Conservation (phyloP, 2,329 filamentous ascomycete species). For the Penicillium sp. region DNA sequence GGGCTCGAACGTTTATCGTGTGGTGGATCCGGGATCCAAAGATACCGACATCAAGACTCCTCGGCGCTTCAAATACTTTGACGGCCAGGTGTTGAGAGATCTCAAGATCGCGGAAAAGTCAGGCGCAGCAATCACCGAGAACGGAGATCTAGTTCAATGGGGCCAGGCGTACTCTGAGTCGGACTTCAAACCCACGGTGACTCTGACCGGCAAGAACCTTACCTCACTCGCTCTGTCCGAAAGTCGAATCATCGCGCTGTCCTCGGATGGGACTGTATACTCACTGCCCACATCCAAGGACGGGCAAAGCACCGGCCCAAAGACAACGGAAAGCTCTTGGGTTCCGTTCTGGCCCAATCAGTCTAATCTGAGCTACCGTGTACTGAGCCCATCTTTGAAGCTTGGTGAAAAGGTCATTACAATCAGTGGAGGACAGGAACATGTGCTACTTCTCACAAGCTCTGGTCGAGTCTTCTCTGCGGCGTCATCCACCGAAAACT, state of each 20-base stretch:
- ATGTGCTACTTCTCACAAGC: slow-evolving; percentile 80
- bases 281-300: slow-evolving; percentile 73
- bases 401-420: slow-evolving; percentile 72
- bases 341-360: slow-evolving; percentile 67
- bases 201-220: slow-evolving; percentile 78
- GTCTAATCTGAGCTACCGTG: slow-evolving; percentile 67
- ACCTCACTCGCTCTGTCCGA: slow-evolving; percentile 71
- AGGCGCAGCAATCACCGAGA: slow-evolving; percentile 82
- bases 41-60: slow-evolving; percentile 78
- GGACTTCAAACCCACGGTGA: slow-evolving; percentile 63
- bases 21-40: slow-evolving; percentile 79
- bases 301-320: slow-evolving; percentile 66
- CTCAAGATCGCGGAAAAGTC: slow-evolving; percentile 80
- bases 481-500: slow-evolving; percentile 75
- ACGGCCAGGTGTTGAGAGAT: slow-evolving; percentile 79
- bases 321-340: slow-evolving; percentile 66
- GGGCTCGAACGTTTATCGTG: slow-evolving; percentile 81
- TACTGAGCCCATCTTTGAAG: slow-evolving; percentile 64
- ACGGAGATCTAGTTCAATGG: slow-evolving; percentile 90
- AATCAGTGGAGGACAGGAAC: slow-evolving; percentile 76
- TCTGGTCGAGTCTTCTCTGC: slow-evolving; percentile 83
- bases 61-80: slow-evolving; percentile 74
- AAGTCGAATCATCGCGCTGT: slow-evolving; percentile 79
- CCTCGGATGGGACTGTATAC: slow-evolving; percentile 73
- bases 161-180: slow-evolving; percentile 70